Conservation (phyloP, 805 yeast species). For the Starmerella cellae region DNA sequence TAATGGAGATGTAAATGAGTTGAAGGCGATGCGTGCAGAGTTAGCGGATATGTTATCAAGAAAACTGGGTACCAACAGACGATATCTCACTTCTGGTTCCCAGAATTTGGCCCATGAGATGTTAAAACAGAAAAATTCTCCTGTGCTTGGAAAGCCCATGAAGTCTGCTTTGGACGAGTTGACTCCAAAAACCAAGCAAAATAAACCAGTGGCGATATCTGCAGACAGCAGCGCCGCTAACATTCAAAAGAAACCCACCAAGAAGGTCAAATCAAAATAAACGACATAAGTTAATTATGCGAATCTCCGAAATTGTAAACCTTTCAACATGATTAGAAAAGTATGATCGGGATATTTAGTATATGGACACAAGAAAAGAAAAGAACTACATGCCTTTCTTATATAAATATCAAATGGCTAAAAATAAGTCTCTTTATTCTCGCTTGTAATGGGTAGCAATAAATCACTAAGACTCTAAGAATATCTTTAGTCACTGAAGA, state of each 20-base stretch:
- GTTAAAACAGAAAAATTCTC: conserved; percentile 17
- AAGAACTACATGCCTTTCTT: too few relatives aligned
- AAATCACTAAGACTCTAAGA: too few relatives aligned
- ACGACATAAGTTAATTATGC: too few relatives aligned
- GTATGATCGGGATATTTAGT: too few relatives aligned
- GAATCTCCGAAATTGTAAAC: too few relatives aligned
- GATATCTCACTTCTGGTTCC: conserved; percentile 26
- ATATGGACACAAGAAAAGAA: too few relatives aligned
- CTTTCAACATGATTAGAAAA: too few relatives aligned
- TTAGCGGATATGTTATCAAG: conserved; percentile 20
- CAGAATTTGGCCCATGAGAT: conserved; percentile 26
- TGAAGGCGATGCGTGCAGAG: conserved; percentile 18
- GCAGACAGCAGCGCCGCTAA: too few relatives aligned
- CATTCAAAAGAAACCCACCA: not conserved
- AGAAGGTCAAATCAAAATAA: too few relatives aligned
- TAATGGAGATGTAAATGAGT: conserved; percentile 2
- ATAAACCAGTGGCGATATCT: not conserved
- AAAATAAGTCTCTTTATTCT: too few relatives aligned
- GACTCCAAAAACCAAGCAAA: conserved; percentile 2
- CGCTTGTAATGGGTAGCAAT: too few relatives aligned
- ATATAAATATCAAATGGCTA: too few relatives aligned
- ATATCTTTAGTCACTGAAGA: conserved; percentile 40
- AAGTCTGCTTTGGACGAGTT: conserved; percentile 20
- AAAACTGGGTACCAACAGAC: conserved; percentile 21
- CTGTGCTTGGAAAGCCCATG: conserved; percentile 17